Evolutionary conservation across 2,329 filamentous ascomycete genomes (phyloP), one percentile per base, ranked within the genome.

Genomic region (Phialemoniopsis sp.): DNA sequence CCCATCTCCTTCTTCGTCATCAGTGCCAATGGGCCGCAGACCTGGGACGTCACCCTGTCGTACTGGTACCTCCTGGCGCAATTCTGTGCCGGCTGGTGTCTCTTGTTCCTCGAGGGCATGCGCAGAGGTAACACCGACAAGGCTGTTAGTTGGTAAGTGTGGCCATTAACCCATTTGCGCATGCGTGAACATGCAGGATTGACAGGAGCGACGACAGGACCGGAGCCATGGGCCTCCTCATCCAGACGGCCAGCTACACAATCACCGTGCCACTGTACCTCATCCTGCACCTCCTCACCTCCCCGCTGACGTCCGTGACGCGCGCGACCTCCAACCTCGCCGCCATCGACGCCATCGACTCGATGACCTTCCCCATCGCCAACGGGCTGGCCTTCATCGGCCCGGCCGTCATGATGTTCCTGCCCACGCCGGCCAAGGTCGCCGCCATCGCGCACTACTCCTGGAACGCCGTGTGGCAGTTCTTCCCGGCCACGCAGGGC

Each of bases 381-480:
- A 59, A 70, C 31, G 40, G 57, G 1, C 29, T 72, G 3, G 65
- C 66, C 8, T 75, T 64, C 46, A 47, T 68, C 30, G 34, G 72
- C 3, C 73, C 72, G 1, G 59, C 64, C 1, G 40, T 65, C 16
- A 45, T 67, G 4, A 65, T 74, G 58, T 50, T 57, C 10, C 51
- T 73, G 5, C 67, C 68, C 2, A 55, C 62, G 3, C 68, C 49
- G 0, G 16, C 59, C 2, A 6, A 10, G 6, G 46, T 71, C 13
- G 58, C 59, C 2, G 49, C 61, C 13, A 53, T 60, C n/a, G 54
- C 58, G 12, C 73, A 72, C 45, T 72, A 76, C 47, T 56, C 58
- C 16, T 61, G 66, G 40, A 68, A 72, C 18, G 67, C 68, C 2
- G 46, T 68, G 34, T 76, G 73, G 69, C 71, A 76, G 45, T 55